Conservation (phyloP, 1,284 basidiomycete species). For the Cutaneotrichosporon cutaneum region DNA sequence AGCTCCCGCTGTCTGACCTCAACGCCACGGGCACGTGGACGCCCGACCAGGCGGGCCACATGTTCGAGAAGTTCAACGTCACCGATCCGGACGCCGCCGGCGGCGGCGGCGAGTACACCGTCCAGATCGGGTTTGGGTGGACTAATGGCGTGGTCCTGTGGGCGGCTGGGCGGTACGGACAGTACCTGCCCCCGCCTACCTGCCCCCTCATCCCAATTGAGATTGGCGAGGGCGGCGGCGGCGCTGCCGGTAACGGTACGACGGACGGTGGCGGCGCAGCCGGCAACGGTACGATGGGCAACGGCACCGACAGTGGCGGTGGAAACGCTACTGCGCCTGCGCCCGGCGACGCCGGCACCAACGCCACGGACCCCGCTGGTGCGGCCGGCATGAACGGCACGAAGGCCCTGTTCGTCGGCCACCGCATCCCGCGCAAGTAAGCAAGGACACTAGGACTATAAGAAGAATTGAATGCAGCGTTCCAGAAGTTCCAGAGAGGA, state of each 20-base stretch:
- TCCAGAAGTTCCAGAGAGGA: background rate
- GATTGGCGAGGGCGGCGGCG: constrained; percentile 1
- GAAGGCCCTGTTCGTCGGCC: constrained; percentile 7
- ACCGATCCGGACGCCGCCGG: constrained; percentile 79
- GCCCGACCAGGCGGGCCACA: constrained; percentile 56
- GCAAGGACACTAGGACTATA: background rate
- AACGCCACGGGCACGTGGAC: constrained; percentile 63
- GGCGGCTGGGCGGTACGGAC: constrained; percentile 69
- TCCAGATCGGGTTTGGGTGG: constrained; percentile 63
- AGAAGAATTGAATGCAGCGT: background rate
- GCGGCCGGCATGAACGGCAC: background rate
- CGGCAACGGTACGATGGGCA: too few relatives aligned
- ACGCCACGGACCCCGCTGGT: background rate
- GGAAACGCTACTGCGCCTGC: background rate
- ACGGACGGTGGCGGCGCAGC: too few relatives aligned
- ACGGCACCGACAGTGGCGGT: too few relatives aligned
- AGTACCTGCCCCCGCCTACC: constrained; percentile 62
- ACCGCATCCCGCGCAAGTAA: constrained; percentile 11
- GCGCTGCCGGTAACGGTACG: background rate
- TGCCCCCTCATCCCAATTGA: constrained; percentile 62
- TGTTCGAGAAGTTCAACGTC: constrained; percentile 75
- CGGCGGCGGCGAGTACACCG: constrained; percentile 12
- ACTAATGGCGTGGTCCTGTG: constrained; percentile 79
- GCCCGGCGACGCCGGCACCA: background rate
- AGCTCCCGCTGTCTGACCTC: constrained; percentile 67